Evolutionary conservation across 768 basidiomycete genomes (phyloP), one percentile per base, ranked within the genome.

Genomic region (Pleurotus giganteus): DNA sequence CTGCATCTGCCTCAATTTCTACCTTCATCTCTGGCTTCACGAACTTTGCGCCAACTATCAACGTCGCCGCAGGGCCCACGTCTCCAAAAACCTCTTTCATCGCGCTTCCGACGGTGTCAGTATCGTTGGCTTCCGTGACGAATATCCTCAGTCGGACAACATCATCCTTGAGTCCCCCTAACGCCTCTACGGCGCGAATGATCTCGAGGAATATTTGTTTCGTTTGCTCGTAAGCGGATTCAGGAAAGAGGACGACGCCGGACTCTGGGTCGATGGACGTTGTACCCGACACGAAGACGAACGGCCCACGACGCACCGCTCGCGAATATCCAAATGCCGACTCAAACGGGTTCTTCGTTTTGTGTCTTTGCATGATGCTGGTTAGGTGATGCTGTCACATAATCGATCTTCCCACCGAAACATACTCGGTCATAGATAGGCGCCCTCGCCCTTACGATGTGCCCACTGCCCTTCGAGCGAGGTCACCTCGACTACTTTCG

Each of bases 1-100:
- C 62, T 0, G 79, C 80, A 60, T 82, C 80, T 13, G 77, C 79
- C 63, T 82, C 80, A 34, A 82, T 79, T 58, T 82, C 82, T 4
- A 81, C 79, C 60, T 68, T 76, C 80, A 83, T 82, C 9, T 74
- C 72, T 4, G 65, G 51, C 34, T 69, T 65, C 12, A 81, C 77
- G 56, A 82, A 80, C 41, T 65, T 63, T 9, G 71, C 68, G 8
- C 80, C 81, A 31, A 80, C 64, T 34, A 82, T 74, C 77, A 82
- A 80, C 36, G 80, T 81, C 12, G 79, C 80, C n/a, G 76, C 75
- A 5, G 77, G 79, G 2, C 64, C 67, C 1, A 77, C 70, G 15
- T 68, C 69, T 4, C 73, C 76, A 57, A 81, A 68, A 1, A 61
- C 63, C 49, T 77, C 75, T 63, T 74, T 78, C 68, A 81, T 53